phyloP scores from a whole-genome alignment of 2,329 filamentous ascomycete genomes.

The Microsporum canis region DNA sequence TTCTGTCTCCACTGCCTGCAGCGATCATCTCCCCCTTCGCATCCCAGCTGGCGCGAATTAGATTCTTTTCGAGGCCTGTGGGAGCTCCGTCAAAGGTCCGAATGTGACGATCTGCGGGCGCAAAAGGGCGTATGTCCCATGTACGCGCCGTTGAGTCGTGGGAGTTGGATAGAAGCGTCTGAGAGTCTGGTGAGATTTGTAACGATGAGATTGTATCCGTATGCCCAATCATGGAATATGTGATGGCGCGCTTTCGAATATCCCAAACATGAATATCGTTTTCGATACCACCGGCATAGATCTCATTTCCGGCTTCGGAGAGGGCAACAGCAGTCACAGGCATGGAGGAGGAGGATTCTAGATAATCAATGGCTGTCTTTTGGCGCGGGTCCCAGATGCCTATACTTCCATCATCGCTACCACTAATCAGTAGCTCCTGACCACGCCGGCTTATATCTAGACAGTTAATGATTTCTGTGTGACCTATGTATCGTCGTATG shows the following conservation, averaged over 20 bases:
- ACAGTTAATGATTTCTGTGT: slow-evolving; percentile 91
- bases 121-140: slow-evolving; percentile 94
- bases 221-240: slow-evolving; percentile 81
- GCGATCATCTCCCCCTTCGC: slow-evolving; percentile 73
- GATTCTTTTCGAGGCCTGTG: slow-evolving; percentile 77
- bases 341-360: slow-evolving; percentile 64
- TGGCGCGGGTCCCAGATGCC: slow-evolving; percentile 92
- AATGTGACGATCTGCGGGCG: slow-evolving; percentile 72
- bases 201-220: slow-evolving; percentile 86
- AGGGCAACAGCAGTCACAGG: slow-evolving; percentile 84
- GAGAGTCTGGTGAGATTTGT: slow-evolving; percentile 82
- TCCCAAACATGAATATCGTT: slow-evolving; percentile 98
- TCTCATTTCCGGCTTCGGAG: slow-evolving; percentile 88
- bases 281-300: slow-evolving; percentile 90
- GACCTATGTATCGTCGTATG: slow-evolving; percentile 82
- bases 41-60: slow-evolving; percentile 86
- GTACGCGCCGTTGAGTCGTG: slow-evolving; percentile 91
- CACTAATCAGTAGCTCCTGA: slow-evolving; percentile 80
- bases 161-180: slow-evolving; percentile 78
- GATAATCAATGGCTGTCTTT: slow-evolving; percentile 76
- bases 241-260: slow-evolving; percentile 75
- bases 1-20: slow-evolving; percentile 80
- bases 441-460: slow-evolving; percentile 81
- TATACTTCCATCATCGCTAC: slow-evolving; percentile 85
- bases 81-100: slow-evolving; percentile 88